These are phyloP conservation scores for Blastosporella zonata DNA, from an alignment of 1,284 basidiomycete genomes.

Conservation along the genomic window DNA sequence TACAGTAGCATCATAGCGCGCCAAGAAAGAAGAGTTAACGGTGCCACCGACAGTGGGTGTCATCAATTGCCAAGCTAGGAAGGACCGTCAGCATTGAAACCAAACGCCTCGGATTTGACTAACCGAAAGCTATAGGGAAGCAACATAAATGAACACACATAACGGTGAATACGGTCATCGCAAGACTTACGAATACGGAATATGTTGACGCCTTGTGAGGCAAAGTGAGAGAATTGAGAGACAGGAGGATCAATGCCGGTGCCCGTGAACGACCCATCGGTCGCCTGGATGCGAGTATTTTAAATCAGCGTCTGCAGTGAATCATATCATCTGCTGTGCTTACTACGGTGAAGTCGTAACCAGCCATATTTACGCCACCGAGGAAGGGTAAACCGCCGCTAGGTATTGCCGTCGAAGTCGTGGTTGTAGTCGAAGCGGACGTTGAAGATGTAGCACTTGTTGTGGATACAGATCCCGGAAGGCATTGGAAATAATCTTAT, in stretches of 20 bases:
- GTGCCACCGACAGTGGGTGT: conserved; percentile 45
- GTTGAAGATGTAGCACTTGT: conserved; percentile 14
- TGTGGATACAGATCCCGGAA: conserved; percentile 20
- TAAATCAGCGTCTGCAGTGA: not conserved
- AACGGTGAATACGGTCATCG: not conserved
- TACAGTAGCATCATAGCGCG: conserved; percentile 45
- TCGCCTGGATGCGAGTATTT: conserved; percentile 23
- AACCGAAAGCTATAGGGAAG: conserved; percentile 10
- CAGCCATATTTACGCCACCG: conserved; percentile 37
- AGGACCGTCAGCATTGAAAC: conserved; percentile 9
- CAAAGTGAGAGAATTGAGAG: conserved; percentile 43
- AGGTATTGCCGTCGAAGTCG: conserved; percentile 9
- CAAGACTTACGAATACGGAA: conserved; percentile 41
- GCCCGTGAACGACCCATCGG: conserved; percentile 32
- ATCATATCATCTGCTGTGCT: not conserved
- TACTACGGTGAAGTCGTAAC: conserved; percentile 31
- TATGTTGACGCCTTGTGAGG: conserved; percentile 41
- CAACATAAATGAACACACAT: not conserved
- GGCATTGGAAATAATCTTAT: conserved; percentile 25
- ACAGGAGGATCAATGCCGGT: conserved; percentile 30
- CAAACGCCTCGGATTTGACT: not conserved
- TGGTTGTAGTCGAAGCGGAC: conserved; percentile 10
- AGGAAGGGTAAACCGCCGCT: conserved; percentile 31
- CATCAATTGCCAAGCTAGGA: conserved; percentile 47
- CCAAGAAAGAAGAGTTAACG: conserved; percentile 44